Evolutionary conservation across 179 eudicot genomes (phyloP), one percentile per base, ranked within the genome.

Genomic region (Heliamphora ciliata): DNA sequence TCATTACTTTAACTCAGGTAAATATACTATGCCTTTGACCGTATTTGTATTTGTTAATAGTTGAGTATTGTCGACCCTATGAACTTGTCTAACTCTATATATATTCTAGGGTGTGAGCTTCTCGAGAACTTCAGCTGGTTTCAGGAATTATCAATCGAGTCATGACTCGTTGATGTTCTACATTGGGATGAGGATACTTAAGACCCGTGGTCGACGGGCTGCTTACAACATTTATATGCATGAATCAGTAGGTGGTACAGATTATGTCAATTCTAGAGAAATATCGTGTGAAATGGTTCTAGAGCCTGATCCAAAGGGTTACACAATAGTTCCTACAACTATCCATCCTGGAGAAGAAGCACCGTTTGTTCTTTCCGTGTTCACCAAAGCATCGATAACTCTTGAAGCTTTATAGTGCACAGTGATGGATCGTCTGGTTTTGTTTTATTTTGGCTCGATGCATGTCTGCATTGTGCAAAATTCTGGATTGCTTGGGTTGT

Each of bases 221-320:
- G 95, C 91, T 74, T 90, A 88, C 86, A 96, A 93, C 82, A 96
- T 96, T 13, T 96, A 96, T 85, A 85, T 96, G 90, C 99, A 96
- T 70, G 99, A 96, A 87, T 94, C 99, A 7, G 98, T 94, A 76
- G 99, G 99, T 50, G 99, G 99, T 75, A 96, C 99, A 51, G 99
- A 96, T 85, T 96, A 96, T 79, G 99, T 96, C 9, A 96, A 96
- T 90, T 96, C 99, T 67, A 87, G 99, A 70, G 99, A 96, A 89
- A 94, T 96, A 92, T 96, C 99, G 24, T 96, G 99, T 84, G 99
- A 96, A 89, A 96, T 96, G 99, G 98, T 96, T 78, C 89, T 96
- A 47, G 99, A 96, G 46, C 98, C 98, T 60, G 98, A 96, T 83
- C 97, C 99, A 13, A 92, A 89, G 88, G 99, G 99, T 79, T 96